phyloP scores from a whole-genome alignment of 148 eudicot species.

The Fagopyrum tataricum region DNA sequence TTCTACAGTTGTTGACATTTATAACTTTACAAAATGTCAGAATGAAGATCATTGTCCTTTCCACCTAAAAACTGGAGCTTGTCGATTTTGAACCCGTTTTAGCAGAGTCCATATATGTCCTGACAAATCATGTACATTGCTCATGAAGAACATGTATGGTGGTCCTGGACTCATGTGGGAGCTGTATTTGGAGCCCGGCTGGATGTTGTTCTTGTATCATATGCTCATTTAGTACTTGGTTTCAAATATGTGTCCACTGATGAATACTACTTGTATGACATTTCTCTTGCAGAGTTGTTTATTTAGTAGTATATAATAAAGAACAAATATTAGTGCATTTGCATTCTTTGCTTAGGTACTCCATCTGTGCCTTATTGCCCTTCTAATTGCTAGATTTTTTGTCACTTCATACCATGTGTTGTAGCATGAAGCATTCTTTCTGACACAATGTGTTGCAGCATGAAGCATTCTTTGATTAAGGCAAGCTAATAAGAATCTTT shows the following conservation, averaged over 20 bases:
- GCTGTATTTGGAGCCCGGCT: conserved; percentile 84
- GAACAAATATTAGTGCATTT: not conserved
- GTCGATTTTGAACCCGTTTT: conserved; percentile 82
- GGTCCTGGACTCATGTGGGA: conserved; percentile 96
- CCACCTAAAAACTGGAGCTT: conserved; percentile 94
- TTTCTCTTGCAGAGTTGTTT: not conserved
- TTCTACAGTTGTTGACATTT: conserved; percentile 6
- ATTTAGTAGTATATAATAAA: not conserved
- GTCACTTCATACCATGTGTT: not conserved
- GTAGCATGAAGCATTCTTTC: no score
- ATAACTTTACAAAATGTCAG: conserved; percentile 35
- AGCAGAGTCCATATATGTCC: conserved; percentile 94
- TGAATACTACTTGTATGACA: no score
- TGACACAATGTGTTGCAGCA: no score
- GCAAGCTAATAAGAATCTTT: not conserved
- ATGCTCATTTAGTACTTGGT: not conserved
- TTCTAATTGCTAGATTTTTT: not conserved
- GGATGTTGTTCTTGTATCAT: conserved; percentile 84
- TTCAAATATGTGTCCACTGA: not conserved
- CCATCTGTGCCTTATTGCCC: not conserved
- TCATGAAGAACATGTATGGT: conserved; percentile 84
- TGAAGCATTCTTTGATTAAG: not conserved
- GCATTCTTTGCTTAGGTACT: not conserved
- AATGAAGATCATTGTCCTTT: conserved; percentile 98
- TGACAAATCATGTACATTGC: conserved; percentile 81